phyloP scores from a whole-genome alignment of 305 asterid genomes.

The Solanum chacoense region DNA sequence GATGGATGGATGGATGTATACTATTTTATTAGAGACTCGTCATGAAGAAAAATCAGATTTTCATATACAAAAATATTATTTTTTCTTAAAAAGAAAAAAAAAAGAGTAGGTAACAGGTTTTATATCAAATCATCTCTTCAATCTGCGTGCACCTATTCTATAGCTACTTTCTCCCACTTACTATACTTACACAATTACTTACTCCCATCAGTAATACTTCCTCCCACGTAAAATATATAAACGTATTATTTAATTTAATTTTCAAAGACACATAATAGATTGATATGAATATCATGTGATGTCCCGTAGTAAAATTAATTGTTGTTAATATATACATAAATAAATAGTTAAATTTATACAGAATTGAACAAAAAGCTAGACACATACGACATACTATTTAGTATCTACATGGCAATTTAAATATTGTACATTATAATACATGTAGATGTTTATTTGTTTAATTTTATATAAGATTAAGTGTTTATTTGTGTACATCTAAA shows the following conservation, averaged over 20 bases:
- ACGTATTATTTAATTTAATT: background rate
- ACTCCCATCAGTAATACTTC: background rate
- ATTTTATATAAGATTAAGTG: no score
- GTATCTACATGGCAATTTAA: background rate
- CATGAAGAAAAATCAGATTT: conserved; percentile 37
- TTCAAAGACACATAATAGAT: accelerated
- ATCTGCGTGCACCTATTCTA: conserved; percentile 10
- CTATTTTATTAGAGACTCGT: conserved; percentile 12
- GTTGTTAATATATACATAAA: background rate
- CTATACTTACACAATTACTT: background rate
- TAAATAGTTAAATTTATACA: background rate
- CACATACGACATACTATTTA: background rate
- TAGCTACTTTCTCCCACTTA: background rate
- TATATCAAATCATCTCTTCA: conserved; percentile 48
- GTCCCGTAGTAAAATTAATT: no score
- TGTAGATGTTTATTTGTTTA: no score
- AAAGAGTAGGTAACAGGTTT: conserved; percentile 15
- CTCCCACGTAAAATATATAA: background rate
- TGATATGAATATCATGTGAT: accelerated
- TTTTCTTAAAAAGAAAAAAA: background rate
- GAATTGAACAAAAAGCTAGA: background rate
- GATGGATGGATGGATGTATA: background rate
- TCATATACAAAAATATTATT: conserved; percentile 5
- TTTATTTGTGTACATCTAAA: accelerated
- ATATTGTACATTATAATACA: background rate